A percentile compares a stretch with the other conserved stretches of the same genome.
Conservation (phyloP, 169 alveolate species). For the Babesia ovis region DNA sequence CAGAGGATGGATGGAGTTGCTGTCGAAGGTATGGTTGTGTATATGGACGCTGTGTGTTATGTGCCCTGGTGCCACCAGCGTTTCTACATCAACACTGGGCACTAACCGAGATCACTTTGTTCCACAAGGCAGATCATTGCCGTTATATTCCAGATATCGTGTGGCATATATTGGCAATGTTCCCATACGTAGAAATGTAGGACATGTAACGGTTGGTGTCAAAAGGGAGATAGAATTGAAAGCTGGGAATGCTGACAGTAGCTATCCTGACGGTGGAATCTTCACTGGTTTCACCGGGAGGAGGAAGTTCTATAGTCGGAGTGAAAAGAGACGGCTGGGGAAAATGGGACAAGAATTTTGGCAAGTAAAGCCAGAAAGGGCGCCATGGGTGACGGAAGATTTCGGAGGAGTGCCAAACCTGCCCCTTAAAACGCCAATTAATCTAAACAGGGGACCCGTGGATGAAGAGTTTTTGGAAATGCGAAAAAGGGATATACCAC, state of each 20-base stretch:
- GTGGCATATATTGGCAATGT: not conserved
- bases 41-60: not conserved
- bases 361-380: not conserved
- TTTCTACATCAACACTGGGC: no score
- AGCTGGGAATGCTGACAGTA: not conserved
- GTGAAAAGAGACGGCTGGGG: conserved; percentile 2
- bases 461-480: conserved; percentile 29
- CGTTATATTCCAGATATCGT: no score
- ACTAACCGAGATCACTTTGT: no score
- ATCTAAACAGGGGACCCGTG: conserved; percentile 8
- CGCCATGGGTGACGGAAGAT: conserved; percentile 19
- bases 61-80: not conserved
- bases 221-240: not conserved
- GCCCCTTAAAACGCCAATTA: conserved; percentile 25
- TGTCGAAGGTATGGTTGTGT: not conserved
- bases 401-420: conserved; percentile 28
- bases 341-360: not conserved
- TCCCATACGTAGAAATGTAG: not conserved
- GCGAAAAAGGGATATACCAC: conserved; percentile 32
- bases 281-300: not conserved
- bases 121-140: no score
- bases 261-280: not conserved
- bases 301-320: not conserved
- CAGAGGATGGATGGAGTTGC: not conserved
- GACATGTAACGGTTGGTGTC: not conserved